Evolutionary conservation across 352 stramenopile species (phyloP), one percentile per base, ranked within the genome.

Genomic region (Globisporangium viniferum): DNA sequence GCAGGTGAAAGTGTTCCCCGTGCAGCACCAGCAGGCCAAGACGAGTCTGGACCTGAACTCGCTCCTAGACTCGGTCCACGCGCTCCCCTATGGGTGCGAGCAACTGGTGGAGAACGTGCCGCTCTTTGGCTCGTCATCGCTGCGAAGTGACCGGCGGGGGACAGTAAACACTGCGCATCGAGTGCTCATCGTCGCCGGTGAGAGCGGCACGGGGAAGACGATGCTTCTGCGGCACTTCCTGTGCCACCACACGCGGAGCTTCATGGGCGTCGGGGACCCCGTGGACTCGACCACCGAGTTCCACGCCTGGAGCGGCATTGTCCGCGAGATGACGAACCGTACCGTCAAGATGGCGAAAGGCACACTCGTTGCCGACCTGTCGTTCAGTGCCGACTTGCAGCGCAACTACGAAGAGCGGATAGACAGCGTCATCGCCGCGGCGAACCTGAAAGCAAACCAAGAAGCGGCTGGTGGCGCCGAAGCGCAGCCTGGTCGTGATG

Each of bases 161-260:
- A 39, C 22, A 64, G 33, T 33, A 56, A 56, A 62, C 1, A 66
- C 59, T 1, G 27, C 66, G 0, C 73, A 86, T 58, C 77, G 79
- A 20, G 83, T 83, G 1, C 66, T 91, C 24, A 72, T 91, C 22
- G 73, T 91, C 61, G 85, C 74, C 0, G 83, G 83, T 0, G 81
- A 90, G 20, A 89, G 74, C 14, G 83, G 83, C 3, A 88, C 81
- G 0, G 83, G 83, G 2, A 91, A 91, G 56, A 89, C 83, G 0
- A 91, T 90, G 83, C 59, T 91, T 7, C 55, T 90, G 2, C 78
- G 80, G 5, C 80, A 91, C 33, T 82, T 88, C 18, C 60, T 82
- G n/a, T 69, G 83, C 12, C 73, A 83, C 35, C 79, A 85, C 15
- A 53, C 81, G 3, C 69, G 74, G 6, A 88, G 79, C 57, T 91